Evolutionary conservation across 306 rosid species (phyloP).

Genomic region (Lagenaria siceraria): DNA sequence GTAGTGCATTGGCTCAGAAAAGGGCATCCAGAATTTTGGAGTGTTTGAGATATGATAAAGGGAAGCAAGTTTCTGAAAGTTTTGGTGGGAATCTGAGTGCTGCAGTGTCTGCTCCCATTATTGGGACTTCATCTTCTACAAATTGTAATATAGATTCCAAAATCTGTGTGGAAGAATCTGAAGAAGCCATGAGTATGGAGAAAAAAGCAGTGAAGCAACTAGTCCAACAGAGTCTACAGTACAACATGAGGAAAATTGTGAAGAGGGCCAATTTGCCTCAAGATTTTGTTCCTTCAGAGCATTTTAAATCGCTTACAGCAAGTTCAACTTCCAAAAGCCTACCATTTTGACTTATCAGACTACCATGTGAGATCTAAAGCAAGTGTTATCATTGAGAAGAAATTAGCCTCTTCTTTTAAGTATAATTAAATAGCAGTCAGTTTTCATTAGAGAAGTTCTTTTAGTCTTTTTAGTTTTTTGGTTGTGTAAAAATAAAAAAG

Average conservation of each 20-base stretch:
- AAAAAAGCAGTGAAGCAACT: slow-evolving; percentile 92
- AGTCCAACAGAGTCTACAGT: slow-evolving; percentile 88
- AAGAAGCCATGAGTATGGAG: slow-evolving; percentile 70
- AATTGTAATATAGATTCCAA: slow-evolving; percentile 26
- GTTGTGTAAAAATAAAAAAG: neutral
- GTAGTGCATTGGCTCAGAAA: slow-evolving; percentile 81
- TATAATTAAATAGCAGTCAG: neutral
- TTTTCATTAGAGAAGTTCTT: neutral
- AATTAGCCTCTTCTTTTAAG: neutral
- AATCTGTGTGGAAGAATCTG: slow-evolving; percentile 37
- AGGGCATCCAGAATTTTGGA: slow-evolving; percentile 89
- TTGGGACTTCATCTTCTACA: slow-evolving; percentile 44
- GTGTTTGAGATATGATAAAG: slow-evolving; percentile 71
- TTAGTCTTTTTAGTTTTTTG: neutral
- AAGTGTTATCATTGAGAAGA: neutral
- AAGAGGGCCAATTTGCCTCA: slow-evolving; percentile 92
- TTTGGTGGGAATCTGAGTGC: slow-evolving; percentile 39
- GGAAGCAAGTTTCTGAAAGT: slow-evolving; percentile 67
- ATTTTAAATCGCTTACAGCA: slow-evolving; percentile 58
- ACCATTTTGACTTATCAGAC: slow-evolving; percentile 47
- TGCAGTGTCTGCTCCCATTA: slow-evolving; percentile 77
- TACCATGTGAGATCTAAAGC: slow-evolving; percentile 7
- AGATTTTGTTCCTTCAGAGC: slow-evolving; percentile 64
- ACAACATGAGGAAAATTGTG: slow-evolving; percentile 86
- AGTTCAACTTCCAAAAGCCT: slow-evolving; percentile 90